A percentile compares a stretch with the other conserved stretches of the same genome.
These are phyloP conservation scores for Laguncularia racemosa DNA, from an alignment of 345 rosid species.

Conservation along the genomic window DNA sequence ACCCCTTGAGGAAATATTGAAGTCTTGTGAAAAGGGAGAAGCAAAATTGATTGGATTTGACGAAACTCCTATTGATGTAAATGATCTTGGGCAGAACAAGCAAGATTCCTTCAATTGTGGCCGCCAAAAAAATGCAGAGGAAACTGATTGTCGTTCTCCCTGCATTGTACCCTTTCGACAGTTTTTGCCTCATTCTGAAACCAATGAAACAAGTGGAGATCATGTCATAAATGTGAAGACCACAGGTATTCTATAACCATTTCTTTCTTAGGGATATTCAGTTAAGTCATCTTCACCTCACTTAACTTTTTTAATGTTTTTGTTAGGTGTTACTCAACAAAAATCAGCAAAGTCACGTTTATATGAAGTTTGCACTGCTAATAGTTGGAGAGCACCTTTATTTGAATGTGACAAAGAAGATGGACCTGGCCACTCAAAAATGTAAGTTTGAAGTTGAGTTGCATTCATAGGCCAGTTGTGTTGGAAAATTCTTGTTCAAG, in stretches of 20 bases:
- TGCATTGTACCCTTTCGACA: too few relatives aligned
- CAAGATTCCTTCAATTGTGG: conserved; percentile 23
- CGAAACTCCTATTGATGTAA: conserved; percentile 55
- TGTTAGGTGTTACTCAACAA: conserved; percentile 20
- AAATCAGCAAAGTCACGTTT: conserved; percentile 53
- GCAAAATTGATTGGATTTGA: conserved; percentile 74
- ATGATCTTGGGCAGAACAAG: conserved; percentile 12
- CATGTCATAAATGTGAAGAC: too few relatives aligned
- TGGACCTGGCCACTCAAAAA: conserved; percentile 68
- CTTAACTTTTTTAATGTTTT: conserved; percentile 6
- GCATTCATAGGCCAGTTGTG: background rate
- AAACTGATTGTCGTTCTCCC: too few relatives aligned
- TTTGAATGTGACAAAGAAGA: conserved; percentile 66
- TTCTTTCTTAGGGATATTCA: too few relatives aligned
- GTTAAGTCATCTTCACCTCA: background rate
- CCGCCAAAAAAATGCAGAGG: conserved; percentile 1
- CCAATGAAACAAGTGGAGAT: background rate
- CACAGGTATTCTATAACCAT: too few relatives aligned
- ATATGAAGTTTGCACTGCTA: conserved; percentile 54
- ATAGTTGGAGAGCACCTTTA: conserved; percentile 62
- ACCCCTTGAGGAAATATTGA: conserved; percentile 50
- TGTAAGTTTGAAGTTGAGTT: conserved; percentile 34
- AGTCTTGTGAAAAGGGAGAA: conserved; percentile 36
- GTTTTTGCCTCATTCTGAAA: too few relatives aligned
- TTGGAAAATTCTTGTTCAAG: background rate